Evolutionary conservation across 163 green algal species (phyloP), one percentile per base, ranked within the genome.

Genomic region (Volvox carteri): DNA sequence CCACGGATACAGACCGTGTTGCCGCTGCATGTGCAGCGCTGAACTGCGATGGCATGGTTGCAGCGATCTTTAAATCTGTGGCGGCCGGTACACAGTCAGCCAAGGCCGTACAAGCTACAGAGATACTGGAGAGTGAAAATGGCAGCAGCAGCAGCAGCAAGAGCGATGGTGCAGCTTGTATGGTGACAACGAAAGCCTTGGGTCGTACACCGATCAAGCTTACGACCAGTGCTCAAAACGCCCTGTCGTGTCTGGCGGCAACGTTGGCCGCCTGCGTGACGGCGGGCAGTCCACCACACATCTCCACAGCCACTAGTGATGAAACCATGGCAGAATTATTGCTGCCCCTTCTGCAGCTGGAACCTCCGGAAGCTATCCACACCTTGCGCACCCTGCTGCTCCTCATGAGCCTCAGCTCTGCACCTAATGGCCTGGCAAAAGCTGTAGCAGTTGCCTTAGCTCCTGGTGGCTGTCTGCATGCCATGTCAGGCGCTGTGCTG

Each of bases 161-260:
- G 33, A 39, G 68, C 6, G 37, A 6, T 50, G 68, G 30, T 50
- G 35, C 35, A 1, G 62, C 28, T n/a, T n/a, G n/a, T n/a, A n/a
- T n/a, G n/a, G n/a, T n/a, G 28, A 28, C 3, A 16, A 28, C 62
- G 4, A 28, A 23, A 42, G 28, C 11, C n/a, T 37, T 28, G 1
- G 62, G 62, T 2, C 2, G 23, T 41, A 73, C 72, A 23, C 44
- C 73, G 25, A 67, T 81, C 8, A 46, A 84, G 75, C 75, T 84
- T 9, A 37, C 75, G 7, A 21, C n/a, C 7, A 7, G n/a, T 19
- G 75, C 12, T 48, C 16, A 19, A 33, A 33, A 33, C 48, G 75
- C 75, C 1, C 48, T 84, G 12, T 70, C 33, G 19, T 68, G 75
- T 48, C 50, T 84, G n/a, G 33, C 16, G 48, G 30, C 68, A 7